A percentile compares a stretch with the other conserved stretches of the same genome.
phyloP scores from a whole-genome alignment of 176 grass and related monocot genomes.

The Elaeis guineensis region DNA sequence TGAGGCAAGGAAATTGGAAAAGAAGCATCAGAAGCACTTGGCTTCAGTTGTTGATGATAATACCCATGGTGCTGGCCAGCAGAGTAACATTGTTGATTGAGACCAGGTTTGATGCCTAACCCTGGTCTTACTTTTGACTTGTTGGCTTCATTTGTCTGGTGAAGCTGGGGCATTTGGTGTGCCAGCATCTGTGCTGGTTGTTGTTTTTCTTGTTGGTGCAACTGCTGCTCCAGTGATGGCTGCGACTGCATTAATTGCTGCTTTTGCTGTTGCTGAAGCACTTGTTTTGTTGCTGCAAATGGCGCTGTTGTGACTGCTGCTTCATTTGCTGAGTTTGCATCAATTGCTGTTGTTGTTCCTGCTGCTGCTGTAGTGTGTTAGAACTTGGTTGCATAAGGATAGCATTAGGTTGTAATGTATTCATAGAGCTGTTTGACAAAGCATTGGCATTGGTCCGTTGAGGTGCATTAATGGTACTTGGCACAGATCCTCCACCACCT shows the following conservation, averaged over 20 bases:
- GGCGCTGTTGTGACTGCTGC: background rate
- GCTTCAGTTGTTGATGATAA: slow-evolving; percentile 62
- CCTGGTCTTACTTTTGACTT: slow-evolving; percentile 73
- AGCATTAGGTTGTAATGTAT: slow-evolving; percentile 43
- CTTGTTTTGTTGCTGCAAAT: slow-evolving; percentile 25
- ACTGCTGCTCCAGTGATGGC: slow-evolving; percentile 30
- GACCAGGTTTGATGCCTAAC: slow-evolving; percentile 58
- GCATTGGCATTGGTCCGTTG: background rate
- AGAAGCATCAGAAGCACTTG: slow-evolving; percentile 14
- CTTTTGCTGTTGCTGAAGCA: slow-evolving; percentile 43
- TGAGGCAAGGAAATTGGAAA: slow-evolving; percentile 91
- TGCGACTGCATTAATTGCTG: slow-evolving; percentile 47
- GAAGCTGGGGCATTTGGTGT: slow-evolving; percentile 41
- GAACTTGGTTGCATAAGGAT: slow-evolving; percentile 54
- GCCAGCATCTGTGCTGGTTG: slow-evolving; percentile 31
- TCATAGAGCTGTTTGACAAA: slow-evolving; percentile 29
- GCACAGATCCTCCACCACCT: background rate
- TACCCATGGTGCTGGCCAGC: slow-evolving; percentile 32
- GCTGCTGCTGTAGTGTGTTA: slow-evolving; percentile 52
- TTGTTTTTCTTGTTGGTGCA: slow-evolving; percentile 35
- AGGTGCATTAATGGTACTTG: background rate
- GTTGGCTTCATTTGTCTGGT: slow-evolving; percentile 50
- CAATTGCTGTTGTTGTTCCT: slow-evolving; percentile 53
- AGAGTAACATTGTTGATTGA: slow-evolving; percentile 54
- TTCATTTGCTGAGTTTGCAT: slow-evolving; percentile 61